Conservation (phyloP, 257 asterid genomes). For the Linaria vulgaris region DNA sequence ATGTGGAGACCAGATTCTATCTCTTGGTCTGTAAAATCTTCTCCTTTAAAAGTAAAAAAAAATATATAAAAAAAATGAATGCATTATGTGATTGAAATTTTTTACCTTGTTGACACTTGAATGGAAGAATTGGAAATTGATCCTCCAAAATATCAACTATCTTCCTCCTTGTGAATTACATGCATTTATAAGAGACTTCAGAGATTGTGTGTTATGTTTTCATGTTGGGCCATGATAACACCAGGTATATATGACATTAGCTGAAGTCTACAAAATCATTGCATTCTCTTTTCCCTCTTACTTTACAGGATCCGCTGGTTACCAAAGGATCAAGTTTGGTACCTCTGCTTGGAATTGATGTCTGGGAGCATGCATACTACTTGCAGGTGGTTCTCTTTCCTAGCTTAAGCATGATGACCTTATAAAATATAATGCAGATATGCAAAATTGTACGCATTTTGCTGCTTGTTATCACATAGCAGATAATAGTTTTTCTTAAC, state of each 20-base stretch:
- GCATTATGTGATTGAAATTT: background rate
- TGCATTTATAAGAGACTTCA: background rate
- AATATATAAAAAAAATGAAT: background rate
- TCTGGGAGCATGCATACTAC: conserved; percentile 90
- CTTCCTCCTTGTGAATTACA: background rate
- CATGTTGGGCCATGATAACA: too few species aligned
- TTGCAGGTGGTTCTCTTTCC: conserved; percentile 50
- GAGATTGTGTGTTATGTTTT: background rate
- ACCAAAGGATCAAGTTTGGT: conserved; percentile 68
- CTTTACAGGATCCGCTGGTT: conserved; percentile 69
- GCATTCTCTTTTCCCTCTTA: background rate
- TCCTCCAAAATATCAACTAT: background rate
- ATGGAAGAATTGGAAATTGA: background rate
- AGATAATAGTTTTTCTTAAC: background rate
- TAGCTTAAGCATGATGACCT: background rate
- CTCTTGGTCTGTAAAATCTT: background rate
- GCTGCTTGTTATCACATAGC: background rate
- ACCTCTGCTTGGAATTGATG: conserved; percentile 76
- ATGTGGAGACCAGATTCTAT: background rate
- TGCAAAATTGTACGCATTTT: background rate
- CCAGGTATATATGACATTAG: background rate
- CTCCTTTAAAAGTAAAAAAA: background rate
- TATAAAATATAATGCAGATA: conserved; percentile 5
- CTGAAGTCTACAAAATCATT: background rate
- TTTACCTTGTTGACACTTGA: background rate